Percentiles rank a stretch among this genome's conserved stretches.
Evolutionary conservation across 2,329 filamentous ascomycete species (phyloP).

Genomic region (Fusarium sp.): DNA sequence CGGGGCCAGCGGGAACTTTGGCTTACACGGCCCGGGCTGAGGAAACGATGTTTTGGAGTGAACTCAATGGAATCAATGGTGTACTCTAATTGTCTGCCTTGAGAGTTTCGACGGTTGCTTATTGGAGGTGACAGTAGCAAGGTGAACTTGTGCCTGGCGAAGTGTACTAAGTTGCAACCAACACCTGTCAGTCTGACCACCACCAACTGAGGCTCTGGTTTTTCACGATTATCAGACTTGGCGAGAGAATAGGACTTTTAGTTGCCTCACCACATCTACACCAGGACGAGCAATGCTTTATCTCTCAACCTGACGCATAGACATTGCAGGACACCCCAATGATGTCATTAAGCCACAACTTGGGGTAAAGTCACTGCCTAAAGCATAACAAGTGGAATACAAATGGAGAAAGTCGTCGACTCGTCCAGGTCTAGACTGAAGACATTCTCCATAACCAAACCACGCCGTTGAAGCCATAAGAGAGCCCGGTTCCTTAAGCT

Average conservation of each 20-base stretch:
- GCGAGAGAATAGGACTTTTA: background rate
- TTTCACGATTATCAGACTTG: background rate
- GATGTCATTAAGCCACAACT: constrained; percentile 17
- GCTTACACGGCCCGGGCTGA: background rate
- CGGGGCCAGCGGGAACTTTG: constrained; percentile 3
- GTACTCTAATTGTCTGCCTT: constrained; percentile 8
- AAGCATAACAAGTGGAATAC: constrained; percentile 24
- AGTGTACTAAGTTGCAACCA: constrained; percentile 21
- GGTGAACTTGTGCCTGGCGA: constrained; percentile 10
- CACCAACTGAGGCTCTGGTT: background rate
- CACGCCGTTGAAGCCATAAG: constrained; percentile 13
- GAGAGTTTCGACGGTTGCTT: background rate
- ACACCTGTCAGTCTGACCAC: constrained; percentile 2
- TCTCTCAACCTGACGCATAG: background rate
- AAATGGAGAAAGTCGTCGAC: constrained; percentile 9
- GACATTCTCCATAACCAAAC: constrained; percentile 5
- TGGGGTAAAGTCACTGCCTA: constrained; percentile 5
- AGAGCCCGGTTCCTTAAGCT: background rate
- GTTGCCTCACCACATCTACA: background rate
- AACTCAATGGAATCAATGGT: constrained; percentile 8
- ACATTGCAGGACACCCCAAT: background rate
- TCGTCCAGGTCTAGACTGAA: constrained; percentile 2
- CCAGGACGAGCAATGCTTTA: background rate
- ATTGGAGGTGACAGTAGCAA: constrained; percentile 7
- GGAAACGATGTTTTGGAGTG: constrained; percentile 1